Conservation (phyloP, 1,139 yeast species). For the Ogataea hybrid region DNA sequence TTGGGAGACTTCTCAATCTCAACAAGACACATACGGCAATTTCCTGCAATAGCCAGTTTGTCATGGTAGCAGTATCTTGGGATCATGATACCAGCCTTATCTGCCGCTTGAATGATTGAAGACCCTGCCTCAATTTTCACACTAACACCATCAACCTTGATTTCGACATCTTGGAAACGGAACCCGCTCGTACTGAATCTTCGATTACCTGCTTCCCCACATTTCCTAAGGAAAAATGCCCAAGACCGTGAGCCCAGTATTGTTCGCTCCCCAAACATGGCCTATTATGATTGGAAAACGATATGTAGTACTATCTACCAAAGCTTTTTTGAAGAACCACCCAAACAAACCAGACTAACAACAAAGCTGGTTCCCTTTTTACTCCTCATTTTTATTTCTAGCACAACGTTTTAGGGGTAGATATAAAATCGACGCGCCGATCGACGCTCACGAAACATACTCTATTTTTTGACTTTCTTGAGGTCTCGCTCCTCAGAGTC, state of each 20-base stretch:
- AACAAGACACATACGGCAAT: slow-evolving; percentile 92
- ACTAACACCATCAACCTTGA: slow-evolving; percentile 75
- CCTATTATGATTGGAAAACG: no score
- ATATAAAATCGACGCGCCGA: slow-evolving; percentile 7
- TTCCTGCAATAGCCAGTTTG: slow-evolving; percentile 90
- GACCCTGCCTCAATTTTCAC: slow-evolving; percentile 85
- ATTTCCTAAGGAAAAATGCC: slow-evolving; percentile 1
- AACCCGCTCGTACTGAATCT: slow-evolving; percentile 1
- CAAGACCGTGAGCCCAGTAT: background rate
- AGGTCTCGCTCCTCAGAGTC: slow-evolving; percentile 4
- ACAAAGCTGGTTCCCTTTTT: slow-evolving; percentile 3
- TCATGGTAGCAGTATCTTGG: slow-evolving; percentile 94
- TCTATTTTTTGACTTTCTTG: slow-evolving; percentile 6
- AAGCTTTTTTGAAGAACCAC: background rate
- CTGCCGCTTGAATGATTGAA: slow-evolving; percentile 88
- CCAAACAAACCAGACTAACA: background rate
- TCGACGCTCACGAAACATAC: slow-evolving; percentile 2
- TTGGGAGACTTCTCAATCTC: slow-evolving; percentile 90
- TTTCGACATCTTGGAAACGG: slow-evolving; percentile 51
- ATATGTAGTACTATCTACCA: no score
- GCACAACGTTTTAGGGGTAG: background rate
- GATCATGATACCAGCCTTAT: slow-evolving; percentile 82
- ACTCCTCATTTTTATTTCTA: slow-evolving; percentile 9
- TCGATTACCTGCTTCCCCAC: slow-evolving; percentile 8
- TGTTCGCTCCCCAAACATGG: no score